A percentile compares a stretch with the other conserved stretches of the same genome.
phyloP scores from a whole-genome alignment of 306 rosid species.

The Phaseolus lunatus region DNA sequence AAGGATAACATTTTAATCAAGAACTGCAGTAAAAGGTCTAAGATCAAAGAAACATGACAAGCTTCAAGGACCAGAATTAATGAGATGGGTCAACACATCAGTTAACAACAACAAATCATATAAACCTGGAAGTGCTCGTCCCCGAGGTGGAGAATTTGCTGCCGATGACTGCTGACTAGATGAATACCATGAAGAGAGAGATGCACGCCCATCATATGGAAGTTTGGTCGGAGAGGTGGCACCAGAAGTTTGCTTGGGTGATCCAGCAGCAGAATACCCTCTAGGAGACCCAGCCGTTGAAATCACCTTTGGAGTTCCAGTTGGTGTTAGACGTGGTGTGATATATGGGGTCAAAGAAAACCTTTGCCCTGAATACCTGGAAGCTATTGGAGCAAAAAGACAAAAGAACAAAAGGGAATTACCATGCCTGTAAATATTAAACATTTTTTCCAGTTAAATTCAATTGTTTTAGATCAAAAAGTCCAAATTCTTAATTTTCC shows the following conservation, averaged over 20 bases:
- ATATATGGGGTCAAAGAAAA: conserved; percentile 86
- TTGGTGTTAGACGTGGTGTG: conserved; percentile 91
- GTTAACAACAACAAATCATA: conserved; percentile 33
- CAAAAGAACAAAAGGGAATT: conserved; percentile 24
- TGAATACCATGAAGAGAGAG: conserved; percentile 84
- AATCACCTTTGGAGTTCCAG: conserved; percentile 84
- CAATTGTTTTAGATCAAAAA: conserved; percentile 1
- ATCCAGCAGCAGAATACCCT: conserved; percentile 71
- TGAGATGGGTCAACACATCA: background rate
- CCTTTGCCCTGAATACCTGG: conserved; percentile 63
- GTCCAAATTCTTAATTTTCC: conserved; percentile 12
- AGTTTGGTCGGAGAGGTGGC: conserved; percentile 78
- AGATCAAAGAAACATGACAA: background rate
- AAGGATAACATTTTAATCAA: conserved; percentile 30
- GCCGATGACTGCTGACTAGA: conserved; percentile 99
- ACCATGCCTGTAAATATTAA: conserved; percentile 18
- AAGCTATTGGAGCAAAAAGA: conserved; percentile 51
- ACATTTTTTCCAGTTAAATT: conserved; percentile 8
- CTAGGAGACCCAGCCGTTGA: conserved; percentile 85
- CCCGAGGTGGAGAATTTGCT: conserved; percentile 93
- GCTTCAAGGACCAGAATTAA: conserved; percentile 19
- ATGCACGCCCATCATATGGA: conserved; percentile 67
- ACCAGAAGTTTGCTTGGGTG: conserved; percentile 76
- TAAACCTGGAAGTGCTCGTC: conserved; percentile 69
- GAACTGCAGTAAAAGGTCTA: background rate